phyloP scores from a whole-genome alignment of 164 flowering plant genomes.

The Taxillus chinensis region DNA sequence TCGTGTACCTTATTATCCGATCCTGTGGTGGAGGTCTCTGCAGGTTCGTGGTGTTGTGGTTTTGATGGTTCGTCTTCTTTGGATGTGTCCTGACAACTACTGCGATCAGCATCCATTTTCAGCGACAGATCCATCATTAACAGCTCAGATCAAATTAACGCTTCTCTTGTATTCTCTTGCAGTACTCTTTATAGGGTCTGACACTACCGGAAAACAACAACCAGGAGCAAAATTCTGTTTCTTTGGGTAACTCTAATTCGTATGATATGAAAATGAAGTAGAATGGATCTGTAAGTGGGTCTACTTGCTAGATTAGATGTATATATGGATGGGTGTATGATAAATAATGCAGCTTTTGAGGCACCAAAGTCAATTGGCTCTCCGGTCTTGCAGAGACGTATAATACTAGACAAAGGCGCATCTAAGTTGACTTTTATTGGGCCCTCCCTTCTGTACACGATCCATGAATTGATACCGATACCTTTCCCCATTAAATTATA shows the following conservation, averaged over 20 bases:
- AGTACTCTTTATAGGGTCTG: no score
- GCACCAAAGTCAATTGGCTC: slow-evolving; percentile 1
- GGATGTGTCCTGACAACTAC: slow-evolving; percentile 2
- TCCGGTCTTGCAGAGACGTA: background rate
- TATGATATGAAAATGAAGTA: no score
- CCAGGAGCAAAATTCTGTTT: no score
- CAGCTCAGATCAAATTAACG: no score
- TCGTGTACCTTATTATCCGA: no score
- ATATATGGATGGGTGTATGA: no score
- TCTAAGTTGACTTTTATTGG: background rate
- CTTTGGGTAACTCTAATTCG: no score
- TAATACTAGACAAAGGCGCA: background rate
- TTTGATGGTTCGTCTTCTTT: slow-evolving; percentile 3
- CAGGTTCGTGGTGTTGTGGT: slow-evolving; percentile 5
- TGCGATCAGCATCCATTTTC: slow-evolving; percentile 20
- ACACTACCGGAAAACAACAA: no score
- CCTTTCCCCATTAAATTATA: no score
- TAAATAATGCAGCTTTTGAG: background rate
- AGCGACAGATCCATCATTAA: slow-evolving; percentile 49
- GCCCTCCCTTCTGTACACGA: background rate
- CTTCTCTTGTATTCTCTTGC: background rate
- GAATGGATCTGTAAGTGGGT: no score
- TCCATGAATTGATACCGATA: no score
- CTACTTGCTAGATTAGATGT: no score
- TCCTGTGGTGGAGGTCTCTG: background rate